A percentile compares a stretch with the other conserved stretches of the same genome.
These are phyloP conservation scores for Didymella keratinophila DNA, from an alignment of 2,329 filamentous ascomycete genomes.

Conservation along the genomic window DNA sequence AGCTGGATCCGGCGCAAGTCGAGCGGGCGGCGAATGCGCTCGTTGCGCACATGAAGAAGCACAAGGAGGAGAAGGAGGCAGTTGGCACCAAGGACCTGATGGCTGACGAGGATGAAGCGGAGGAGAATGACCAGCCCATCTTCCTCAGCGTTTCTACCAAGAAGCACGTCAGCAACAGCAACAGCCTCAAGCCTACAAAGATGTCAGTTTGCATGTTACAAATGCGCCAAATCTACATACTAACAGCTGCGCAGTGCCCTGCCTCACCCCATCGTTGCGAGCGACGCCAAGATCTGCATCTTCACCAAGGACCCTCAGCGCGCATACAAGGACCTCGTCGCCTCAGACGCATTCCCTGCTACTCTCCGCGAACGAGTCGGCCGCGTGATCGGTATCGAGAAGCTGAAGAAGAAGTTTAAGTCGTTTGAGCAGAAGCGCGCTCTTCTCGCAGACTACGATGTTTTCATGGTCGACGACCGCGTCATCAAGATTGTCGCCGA, in stretches of 20 bases:
- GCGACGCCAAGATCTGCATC: conserved; percentile 77
- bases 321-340: conserved; percentile 87
- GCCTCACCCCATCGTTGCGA: conserved; percentile 75
- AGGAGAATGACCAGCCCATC: conserved; percentile 61
- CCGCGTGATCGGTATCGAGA: conserved; percentile 78
- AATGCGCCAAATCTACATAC: conserved; percentile 3
- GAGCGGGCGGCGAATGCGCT: conserved; percentile 67
- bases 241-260: conserved; percentile 57
- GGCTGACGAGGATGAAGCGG: conserved; percentile 55
- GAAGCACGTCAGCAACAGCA: conserved; percentile 74
- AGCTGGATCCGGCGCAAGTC: conserved; percentile 60
- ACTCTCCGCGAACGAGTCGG: conserved; percentile 58
- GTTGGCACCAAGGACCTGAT: conserved; percentile 62
- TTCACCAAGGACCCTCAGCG: conserved; percentile 86
- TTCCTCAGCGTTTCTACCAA: conserved; percentile 71
- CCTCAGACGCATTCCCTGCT: conserved; percentile 66
- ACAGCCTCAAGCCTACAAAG: conserved; percentile 82
- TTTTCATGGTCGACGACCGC: conserved; percentile 92
- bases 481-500: conserved; percentile 76
- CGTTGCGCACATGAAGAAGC: conserved; percentile 64
- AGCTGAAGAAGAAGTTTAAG: conserved; percentile 89
- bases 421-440: conserved; percentile 83
- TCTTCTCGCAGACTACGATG: conserved; percentile 83
- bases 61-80: conserved; percentile 57
- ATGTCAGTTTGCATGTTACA: conserved; percentile 56